Percentiles rank a stretch among this genome's conserved stretches.
These are phyloP conservation scores for Botrytis aclada DNA, from an alignment of 2,329 filamentous ascomycete genomes.

Conservation along the genomic window DNA sequence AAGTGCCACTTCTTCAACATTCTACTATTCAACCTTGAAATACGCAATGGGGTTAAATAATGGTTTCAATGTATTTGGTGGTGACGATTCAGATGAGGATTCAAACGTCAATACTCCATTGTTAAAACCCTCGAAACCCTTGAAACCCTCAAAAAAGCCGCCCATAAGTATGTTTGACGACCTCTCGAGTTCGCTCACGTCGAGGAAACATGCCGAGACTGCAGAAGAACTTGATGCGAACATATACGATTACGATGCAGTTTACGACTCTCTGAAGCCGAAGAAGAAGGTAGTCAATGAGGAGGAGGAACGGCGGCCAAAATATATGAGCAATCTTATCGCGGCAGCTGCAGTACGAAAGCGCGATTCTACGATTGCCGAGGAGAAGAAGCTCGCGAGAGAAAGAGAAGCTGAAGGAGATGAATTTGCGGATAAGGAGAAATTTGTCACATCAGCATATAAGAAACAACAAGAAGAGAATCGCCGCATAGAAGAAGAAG, in stretches of 20 bases:
- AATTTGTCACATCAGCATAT: slow-evolving; percentile 81
- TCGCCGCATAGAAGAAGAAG: slow-evolving; percentile 65
- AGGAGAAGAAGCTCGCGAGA: slow-evolving; percentile 74
- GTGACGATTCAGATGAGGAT: slow-evolving; percentile 56
- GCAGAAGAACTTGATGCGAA: slow-evolving; percentile 67
- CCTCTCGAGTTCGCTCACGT: slow-evolving; percentile 61
- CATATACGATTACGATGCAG: slow-evolving; percentile 82
- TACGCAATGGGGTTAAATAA: slow-evolving; percentile 45
- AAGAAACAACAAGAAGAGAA: slow-evolving; percentile 79
- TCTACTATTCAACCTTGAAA: background rate
- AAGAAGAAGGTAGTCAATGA: slow-evolving; percentile 55
- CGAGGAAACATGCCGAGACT: slow-evolving; percentile 61
- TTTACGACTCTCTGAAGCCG: slow-evolving; percentile 74
- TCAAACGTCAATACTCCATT: slow-evolving; percentile 14
- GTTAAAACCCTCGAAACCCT: slow-evolving; percentile 29
- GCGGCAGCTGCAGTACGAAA: slow-evolving; percentile 73
- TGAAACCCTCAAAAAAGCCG: slow-evolving; percentile 29
- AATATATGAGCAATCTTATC: slow-evolving; percentile 74
- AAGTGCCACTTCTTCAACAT: background rate
- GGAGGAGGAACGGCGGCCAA: slow-evolving; percentile 61
- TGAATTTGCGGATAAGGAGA: slow-evolving; percentile 77
- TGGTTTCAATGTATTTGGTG: slow-evolving; percentile 62
- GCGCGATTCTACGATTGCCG: slow-evolving; percentile 72
- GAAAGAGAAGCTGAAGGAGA: slow-evolving; percentile 80
- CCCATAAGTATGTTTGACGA: slow-evolving; percentile 56